Evolutionary conservation across 2,329 filamentous ascomycete genomes (phyloP).

Genomic region (Thermoascus crustaceus): DNA sequence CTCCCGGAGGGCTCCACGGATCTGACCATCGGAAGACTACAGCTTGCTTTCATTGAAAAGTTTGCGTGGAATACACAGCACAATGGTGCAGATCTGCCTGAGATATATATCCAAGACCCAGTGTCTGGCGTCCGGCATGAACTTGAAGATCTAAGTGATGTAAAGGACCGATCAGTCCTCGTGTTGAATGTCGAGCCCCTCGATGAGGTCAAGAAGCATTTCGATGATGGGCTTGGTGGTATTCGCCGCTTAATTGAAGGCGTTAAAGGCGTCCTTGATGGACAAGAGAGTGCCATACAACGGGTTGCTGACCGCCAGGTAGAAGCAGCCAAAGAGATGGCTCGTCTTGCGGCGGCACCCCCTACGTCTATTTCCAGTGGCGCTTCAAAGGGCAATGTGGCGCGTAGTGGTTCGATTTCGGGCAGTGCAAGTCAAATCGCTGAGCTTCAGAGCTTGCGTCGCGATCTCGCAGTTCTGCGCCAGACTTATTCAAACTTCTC

Average conservation of each 20-base stretch:
- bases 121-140: slow-evolving; percentile 95
- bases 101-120: slow-evolving; percentile 96
- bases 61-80: slow-evolving; percentile 98
- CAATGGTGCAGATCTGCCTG: slow-evolving; percentile 83
- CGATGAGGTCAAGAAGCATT: slow-evolving; percentile 92
- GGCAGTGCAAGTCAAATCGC: slow-evolving; percentile 55
- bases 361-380: slow-evolving; percentile 26
- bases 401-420: slow-evolving; percentile 19
- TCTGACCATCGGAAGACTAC: slow-evolving; percentile 76
- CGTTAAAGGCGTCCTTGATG: slow-evolving; percentile 73
- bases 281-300: slow-evolving; percentile 74
- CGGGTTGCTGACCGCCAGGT: slow-evolving; percentile 84
- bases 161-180: slow-evolving; percentile 92
- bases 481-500: slow-evolving; percentile 92
- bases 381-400: slow-evolving; percentile 18
- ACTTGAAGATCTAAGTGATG: slow-evolving; percentile 82
- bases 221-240: slow-evolving; percentile 80
- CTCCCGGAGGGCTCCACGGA: slow-evolving; percentile 76
- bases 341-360: slow-evolving; percentile 51
- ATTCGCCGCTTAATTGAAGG: slow-evolving; percentile 77
- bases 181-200: slow-evolving; percentile 87
- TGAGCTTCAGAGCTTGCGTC: slow-evolving; percentile 73
- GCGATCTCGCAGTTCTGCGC: slow-evolving; percentile 81
- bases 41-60: slow-evolving; percentile 96
- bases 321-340: slow-evolving; percentile 80